Conservation (phyloP, 2,329 filamentous ascomycete species). For the Microdochium trichocladiopsis region DNA sequence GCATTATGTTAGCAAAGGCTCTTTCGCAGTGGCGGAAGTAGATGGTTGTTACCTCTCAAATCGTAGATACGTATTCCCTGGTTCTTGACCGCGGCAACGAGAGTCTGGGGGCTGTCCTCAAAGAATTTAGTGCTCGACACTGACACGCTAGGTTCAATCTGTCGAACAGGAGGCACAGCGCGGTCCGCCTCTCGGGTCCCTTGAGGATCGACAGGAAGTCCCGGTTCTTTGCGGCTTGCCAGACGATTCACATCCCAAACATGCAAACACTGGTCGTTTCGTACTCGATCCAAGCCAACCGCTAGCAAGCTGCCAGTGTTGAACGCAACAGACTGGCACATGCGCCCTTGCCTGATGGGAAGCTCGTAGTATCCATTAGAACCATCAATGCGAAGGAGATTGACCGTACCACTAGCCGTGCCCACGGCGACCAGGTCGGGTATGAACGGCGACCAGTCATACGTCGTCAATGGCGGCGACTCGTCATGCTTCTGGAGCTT, state of each 20-base stretch:
- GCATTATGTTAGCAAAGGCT: slow-evolving; percentile 8
- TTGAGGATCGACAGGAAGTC: slow-evolving; percentile 32
- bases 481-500: slow-evolving; percentile 54
- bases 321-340: slow-evolving; percentile 77
- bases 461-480: slow-evolving; percentile 56
- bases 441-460: slow-evolving; percentile 59
- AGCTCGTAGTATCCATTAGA: slow-evolving; percentile 60
- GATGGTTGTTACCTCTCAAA: slow-evolving; percentile 54
- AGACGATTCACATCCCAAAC: slow-evolving; percentile 71
- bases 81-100: slow-evolving; percentile 70
- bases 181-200: slow-evolving; percentile 53
- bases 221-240: slow-evolving; percentile 20
- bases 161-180: slow-evolving; percentile 9
- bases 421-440: slow-evolving; percentile 67
- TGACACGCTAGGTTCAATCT: slow-evolving; percentile 61
- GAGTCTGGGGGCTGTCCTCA: slow-evolving; percentile 64
- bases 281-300: slow-evolving; percentile 71
- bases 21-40: background rate
- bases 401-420: slow-evolving; percentile 67
- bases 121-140: slow-evolving; percentile 81
- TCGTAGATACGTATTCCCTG: slow-evolving; percentile 73
- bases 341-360: slow-evolving; percentile 66
- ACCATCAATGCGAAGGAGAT: slow-evolving; percentile 64
- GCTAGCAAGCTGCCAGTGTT: slow-evolving; percentile 66
- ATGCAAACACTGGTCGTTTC: slow-evolving; percentile 76